Evolutionary conservation across 2,329 filamentous ascomycete species (phyloP), one percentile per base, ranked within the genome.

Genomic region (Fusarium verrucosum): DNA sequence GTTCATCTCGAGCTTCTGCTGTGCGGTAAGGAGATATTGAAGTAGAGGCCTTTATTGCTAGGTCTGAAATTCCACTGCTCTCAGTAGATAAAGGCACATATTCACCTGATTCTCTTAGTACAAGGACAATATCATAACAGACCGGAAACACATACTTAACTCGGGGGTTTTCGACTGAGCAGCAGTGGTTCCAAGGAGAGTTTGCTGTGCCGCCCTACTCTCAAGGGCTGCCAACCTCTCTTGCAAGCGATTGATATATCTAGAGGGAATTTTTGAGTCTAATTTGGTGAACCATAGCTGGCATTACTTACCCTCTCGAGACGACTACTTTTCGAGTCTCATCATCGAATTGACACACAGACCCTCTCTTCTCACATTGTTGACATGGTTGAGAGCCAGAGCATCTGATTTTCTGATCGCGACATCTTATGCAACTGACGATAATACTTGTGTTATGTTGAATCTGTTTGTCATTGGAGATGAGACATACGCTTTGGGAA

Each of bases 391-490:
- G 54, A 13, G 46, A 56, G 3, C 63, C 54, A 32, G 58, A 66
- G 16, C 63, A 67, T 33, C 50, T 65, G 5, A 67, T 66, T 37
- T 66, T 65, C n/a, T 66, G 59, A 35, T 65, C 64, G n/a, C 59
- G 54, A 14, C 64, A 65, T 50, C 64, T 61, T 45, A 65, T 50
- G 35, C 63, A 67, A 13, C 59, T 66, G 13, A 50, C n/a, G 6
- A 13, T 28, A 8, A 8, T 23, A 30, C 3, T 20, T 19, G 35
- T 50, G 51, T 37, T 7, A 50, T 38, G 11, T 10, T 17, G 5
- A 16, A 14, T 17, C 8, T 13, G 7, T 1, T 7, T 13, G 7
- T 1, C 17, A 7, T 20, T 10, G 4, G 10, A 25, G n/a, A 40
- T 22, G 33, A 50, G 20, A 47, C 63, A 23, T 36, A 67, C 64